These are phyloP conservation scores for Xylaria sp. DNA, from an alignment of 2,329 filamentous ascomycete genomes.

Conservation along the genomic window DNA sequence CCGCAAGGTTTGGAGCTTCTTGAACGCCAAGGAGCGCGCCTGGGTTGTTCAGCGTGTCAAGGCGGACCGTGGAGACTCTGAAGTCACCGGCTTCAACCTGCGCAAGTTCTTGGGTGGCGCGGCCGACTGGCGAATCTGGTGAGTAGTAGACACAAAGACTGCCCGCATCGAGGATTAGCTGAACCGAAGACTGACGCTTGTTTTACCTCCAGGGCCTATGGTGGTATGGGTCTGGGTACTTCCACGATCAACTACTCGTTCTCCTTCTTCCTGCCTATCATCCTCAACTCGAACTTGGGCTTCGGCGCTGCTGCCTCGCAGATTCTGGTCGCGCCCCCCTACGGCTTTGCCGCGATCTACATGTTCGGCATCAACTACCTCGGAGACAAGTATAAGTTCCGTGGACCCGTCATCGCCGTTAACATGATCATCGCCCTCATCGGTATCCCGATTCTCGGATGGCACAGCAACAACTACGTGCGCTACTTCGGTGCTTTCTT, in stretches of 20 bases:
- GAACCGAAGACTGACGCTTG: slow-evolving; percentile 59
- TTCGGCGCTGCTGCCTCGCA: slow-evolving; percentile 73
- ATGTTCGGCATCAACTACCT: slow-evolving; percentile 70
- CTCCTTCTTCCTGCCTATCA: slow-evolving; percentile 82
- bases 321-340: slow-evolving; percentile 78
- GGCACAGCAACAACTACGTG: slow-evolving; percentile 63
- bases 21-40: slow-evolving; percentile 53
- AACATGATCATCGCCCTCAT: slow-evolving; percentile 75
- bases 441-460: slow-evolving; percentile 79
- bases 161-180: slow-evolving; percentile 8
- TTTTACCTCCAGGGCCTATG: slow-evolving; percentile 64
- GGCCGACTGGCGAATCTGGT: slow-evolving; percentile 58
- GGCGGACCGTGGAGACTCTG: slow-evolving; percentile 59
- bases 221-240: slow-evolving; percentile 70
- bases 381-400: slow-evolving; percentile 74
- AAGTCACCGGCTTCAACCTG: slow-evolving; percentile 58
- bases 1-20: slow-evolving; percentile 54
- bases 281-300: slow-evolving; percentile 72
- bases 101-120: slow-evolving; percentile 52
- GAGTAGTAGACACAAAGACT: slow-evolving; percentile 17
- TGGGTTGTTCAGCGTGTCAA: slow-evolving; percentile 56
- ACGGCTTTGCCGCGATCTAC: slow-evolving; percentile 71
- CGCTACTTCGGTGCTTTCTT: slow-evolving; percentile 83
- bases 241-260: slow-evolving; percentile 81
- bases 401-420: slow-evolving; percentile 73